phyloP scores from a whole-genome alignment of 2,329 filamentous ascomycete species.

The Alternaria gansuensis region DNA sequence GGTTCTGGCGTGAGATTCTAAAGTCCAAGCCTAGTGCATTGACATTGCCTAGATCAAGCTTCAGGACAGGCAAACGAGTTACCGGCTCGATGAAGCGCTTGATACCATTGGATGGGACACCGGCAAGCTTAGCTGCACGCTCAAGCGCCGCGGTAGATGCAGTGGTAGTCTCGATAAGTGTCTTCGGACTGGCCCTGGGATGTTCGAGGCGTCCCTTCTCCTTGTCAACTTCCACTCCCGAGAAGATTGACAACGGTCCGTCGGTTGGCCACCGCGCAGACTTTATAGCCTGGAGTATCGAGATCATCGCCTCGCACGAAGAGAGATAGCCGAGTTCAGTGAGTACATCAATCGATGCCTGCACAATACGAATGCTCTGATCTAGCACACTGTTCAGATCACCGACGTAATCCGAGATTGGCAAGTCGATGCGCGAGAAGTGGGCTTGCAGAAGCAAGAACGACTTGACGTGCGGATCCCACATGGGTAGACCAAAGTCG shows the following conservation, averaged over 20 bases:
- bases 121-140: constrained; percentile 58
- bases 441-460: constrained; percentile 94
- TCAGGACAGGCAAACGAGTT: constrained; percentile 73
- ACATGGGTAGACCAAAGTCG: constrained; percentile 80
- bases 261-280: constrained; percentile 90
- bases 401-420: constrained; percentile 96
- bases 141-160: constrained; percentile 39
- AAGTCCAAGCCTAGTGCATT: constrained; percentile 72
- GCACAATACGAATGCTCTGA: constrained; percentile 95
- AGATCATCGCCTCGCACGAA: constrained; percentile 82
- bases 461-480: constrained; percentile 97
- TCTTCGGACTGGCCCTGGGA: constrained; percentile 46
- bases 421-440: constrained; percentile 90
- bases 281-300: constrained; percentile 89
- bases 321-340: constrained; percentile 86
- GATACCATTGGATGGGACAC: constrained; percentile 58
- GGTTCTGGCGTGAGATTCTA: constrained; percentile 72
- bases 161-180: constrained; percentile 53
- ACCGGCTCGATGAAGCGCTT: constrained; percentile 67
- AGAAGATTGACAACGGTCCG: constrained; percentile 78
- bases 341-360: constrained; percentile 92
- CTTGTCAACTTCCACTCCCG: constrained; percentile 67
- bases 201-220: constrained; percentile 56
- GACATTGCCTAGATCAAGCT: constrained; percentile 67
- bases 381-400: constrained; percentile 90